phyloP scores from a whole-genome alignment of 2,329 filamentous ascomycete genomes.

The Alternaria postmessia region DNA sequence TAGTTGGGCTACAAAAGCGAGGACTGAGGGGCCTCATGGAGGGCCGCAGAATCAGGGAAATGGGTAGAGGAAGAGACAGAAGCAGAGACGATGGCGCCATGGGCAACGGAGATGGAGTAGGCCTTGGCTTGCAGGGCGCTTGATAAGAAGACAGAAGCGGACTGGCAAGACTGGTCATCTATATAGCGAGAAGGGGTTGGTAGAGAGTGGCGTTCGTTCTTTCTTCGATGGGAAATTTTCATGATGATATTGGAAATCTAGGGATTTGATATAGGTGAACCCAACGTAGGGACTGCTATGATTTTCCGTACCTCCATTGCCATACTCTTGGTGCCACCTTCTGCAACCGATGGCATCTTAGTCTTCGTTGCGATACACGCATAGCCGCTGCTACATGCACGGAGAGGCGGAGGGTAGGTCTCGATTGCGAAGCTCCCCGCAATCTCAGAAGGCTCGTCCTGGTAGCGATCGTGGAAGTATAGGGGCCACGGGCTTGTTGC shows the following conservation, averaged over 20 bases:
- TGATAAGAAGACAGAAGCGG: conserved; percentile 8
- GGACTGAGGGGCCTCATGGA: conserved; percentile 94
- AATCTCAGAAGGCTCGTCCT: neutral
- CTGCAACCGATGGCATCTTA: neutral
- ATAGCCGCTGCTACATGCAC: neutral
- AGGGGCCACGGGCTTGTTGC: neutral
- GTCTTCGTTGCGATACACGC: neutral
- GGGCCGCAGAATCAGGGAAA: conserved; percentile 82
- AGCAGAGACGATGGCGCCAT: conserved; percentile 38
- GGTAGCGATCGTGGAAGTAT: neutral
- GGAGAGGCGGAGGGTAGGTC: neutral
- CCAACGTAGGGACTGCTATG: conserved; percentile 3
- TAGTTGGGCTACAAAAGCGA: conserved; percentile 94
- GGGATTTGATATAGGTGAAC: neutral
- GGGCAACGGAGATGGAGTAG: conserved; percentile 37
- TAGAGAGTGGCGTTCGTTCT: conserved; percentile 3
- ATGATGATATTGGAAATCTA: conserved; percentile 5
- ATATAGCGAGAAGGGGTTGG: conserved; percentile 22
- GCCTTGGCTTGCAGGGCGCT: conserved; percentile 37
- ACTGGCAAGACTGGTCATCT: conserved; percentile 8
- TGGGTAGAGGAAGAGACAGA: conserved; percentile 57
- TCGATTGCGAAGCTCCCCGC: neutral
- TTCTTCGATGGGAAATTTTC: conserved; percentile 3
- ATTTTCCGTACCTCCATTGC: neutral
- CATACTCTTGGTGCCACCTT: neutral